Evolutionary conservation across 306 rosid species (phyloP), one percentile per base, ranked within the genome.

Genomic region (Calophaca sinica): DNA sequence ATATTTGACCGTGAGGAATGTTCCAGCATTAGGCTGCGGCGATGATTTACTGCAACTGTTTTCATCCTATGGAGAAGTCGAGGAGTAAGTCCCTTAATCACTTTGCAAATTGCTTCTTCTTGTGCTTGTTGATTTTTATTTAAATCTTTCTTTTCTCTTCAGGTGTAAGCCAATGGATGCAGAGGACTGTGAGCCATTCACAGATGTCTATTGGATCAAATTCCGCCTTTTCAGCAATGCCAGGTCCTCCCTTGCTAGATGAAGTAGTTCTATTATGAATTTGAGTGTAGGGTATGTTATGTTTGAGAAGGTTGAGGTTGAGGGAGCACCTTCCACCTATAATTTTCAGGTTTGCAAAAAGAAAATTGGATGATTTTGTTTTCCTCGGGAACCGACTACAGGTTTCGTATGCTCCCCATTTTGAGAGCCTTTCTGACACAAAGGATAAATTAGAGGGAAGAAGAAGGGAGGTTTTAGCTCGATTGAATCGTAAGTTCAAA

Each of bases 121-220:
- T 41, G 0, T 41, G 15, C 28, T 67, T 51, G 5, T n/a, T 83
- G 54, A 3, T 3, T 41, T 7, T 73, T 45, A 2, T 84, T 58
- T 58, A 31, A 48, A 38, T 58, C 0, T 49, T 55, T 33, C 32
- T 51, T 59, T 26, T 55, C 4, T 82, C 8, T 61, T 76, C 73
- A 91, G 97, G 81, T 89, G 91, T 79, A 88, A 87, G 73, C 97
- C 96, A 9, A 91, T 94, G 98, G 98, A 94, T 80, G 97, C 85
- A 10, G 96, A 89, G 76, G 94, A 91, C 26, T 94, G 98, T 63
- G 96, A 88, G 78, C 82, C 71, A 77, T 94, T 64, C 85, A 94
- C 98, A 12, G 97, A 94, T 81, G 96, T 94, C 68, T 94, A 84
- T 71, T 89, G 93, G 96, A 81, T 94, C 60, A 89, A 94, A 76